Percentiles rank a stretch among this genome's conserved stretches.
phyloP scores from a whole-genome alignment of 257 asterid species.

The Nicotiana obtusifolia region DNA sequence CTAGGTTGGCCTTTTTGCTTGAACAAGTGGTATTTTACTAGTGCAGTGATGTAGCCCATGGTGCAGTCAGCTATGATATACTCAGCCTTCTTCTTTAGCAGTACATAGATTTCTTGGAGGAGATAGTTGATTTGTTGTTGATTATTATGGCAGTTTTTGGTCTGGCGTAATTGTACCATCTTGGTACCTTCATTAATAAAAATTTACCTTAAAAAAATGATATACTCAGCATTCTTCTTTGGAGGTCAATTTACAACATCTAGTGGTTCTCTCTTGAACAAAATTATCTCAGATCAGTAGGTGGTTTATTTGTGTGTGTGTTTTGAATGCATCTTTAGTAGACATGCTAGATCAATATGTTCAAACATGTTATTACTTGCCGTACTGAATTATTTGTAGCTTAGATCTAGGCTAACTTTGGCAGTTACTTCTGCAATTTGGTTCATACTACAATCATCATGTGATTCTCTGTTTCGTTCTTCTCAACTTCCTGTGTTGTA shows the following conservation, averaged over 20 bases:
- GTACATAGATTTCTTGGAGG: too few relatives aligned
- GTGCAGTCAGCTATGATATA: not conserved
- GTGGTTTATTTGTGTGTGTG: not conserved
- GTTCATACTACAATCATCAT: not conserved
- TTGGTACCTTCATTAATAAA: too few relatives aligned
- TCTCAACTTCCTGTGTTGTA: not conserved
- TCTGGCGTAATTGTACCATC: too few relatives aligned
- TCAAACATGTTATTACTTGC: not conserved
- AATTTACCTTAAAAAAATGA: not conserved
- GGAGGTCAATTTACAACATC: not conserved
- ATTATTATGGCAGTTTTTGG: too few relatives aligned
- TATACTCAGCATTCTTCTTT: not conserved
- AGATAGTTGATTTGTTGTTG: too few relatives aligned
- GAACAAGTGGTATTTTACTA: not conserved
- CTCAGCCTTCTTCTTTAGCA: not conserved
- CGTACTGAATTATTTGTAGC: not conserved
- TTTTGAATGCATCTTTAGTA: not conserved
- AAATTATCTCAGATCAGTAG: not conserved
- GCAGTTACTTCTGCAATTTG: not conserved
- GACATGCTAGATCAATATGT: not conserved
- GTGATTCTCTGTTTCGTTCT: not conserved
- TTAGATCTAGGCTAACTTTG: not conserved
- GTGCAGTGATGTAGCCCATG: not conserved
- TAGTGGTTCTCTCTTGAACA: not conserved
- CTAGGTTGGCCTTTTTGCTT: not conserved